Evolutionary conservation across 805 yeast species (phyloP).

Genomic region (Candida oleophila): DNA sequence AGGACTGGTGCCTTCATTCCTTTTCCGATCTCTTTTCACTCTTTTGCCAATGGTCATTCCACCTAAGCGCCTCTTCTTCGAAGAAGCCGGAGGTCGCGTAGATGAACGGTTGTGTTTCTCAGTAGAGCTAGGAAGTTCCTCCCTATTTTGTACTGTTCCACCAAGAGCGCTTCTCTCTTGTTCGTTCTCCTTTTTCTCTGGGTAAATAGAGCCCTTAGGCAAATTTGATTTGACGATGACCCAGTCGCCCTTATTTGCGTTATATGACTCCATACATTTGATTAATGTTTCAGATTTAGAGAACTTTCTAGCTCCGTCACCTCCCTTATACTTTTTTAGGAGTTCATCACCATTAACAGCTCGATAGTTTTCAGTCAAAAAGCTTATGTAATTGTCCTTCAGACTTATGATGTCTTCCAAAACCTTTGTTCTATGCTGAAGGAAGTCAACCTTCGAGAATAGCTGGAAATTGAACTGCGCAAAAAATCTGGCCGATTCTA

Average conservation of each 20-base stretch:
- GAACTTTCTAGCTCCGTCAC: conserved; percentile 13
- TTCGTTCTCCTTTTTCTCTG: neutral
- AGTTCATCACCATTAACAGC: conserved; percentile 34
- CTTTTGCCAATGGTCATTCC: conserved; percentile 3
- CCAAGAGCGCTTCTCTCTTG: no score
- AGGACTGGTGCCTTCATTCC: neutral
- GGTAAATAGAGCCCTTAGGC: neutral
- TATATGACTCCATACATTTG: neutral
- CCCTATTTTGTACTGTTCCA: no score
- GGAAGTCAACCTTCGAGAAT: conserved; percentile 18
- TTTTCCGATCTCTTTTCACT: neutral
- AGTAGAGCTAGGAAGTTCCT: no score
- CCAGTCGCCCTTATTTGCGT: neutral
- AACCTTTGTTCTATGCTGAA: conserved; percentile 15
- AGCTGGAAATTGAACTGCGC: conserved; percentile 20
- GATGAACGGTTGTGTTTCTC: neutral
- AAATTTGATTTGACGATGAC: neutral
- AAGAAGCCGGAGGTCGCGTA: conserved; percentile 6
- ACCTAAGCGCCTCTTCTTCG: conserved; percentile 2
- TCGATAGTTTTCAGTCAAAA: conserved; percentile 33
- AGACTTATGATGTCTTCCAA: conserved; percentile 19
- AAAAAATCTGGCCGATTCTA: conserved; percentile 14
- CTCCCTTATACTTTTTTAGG: conserved; percentile 22
- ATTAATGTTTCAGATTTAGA: neutral
- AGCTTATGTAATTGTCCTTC: conserved; percentile 33